These are phyloP conservation scores for Plantago lanceolata DNA, from an alignment of 305 asterid species.

Conservation along the genomic window DNA sequence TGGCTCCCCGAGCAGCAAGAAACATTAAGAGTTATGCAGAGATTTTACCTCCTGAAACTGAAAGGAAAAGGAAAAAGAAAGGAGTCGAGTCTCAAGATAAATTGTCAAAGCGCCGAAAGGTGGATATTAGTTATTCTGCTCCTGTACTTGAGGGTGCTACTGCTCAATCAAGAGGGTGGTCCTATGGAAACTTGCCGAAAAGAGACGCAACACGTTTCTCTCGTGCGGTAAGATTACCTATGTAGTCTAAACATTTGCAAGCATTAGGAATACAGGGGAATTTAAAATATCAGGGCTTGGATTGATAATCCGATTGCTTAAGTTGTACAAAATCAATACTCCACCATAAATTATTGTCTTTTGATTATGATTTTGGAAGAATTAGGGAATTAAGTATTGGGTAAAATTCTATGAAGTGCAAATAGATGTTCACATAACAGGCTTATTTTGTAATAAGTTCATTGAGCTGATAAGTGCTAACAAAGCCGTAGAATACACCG, in stretches of 20 bases:
- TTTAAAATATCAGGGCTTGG: background rate
- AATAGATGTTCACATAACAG: too few relatives aligned
- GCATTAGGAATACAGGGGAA: background rate
- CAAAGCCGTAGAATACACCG: too few relatives aligned
- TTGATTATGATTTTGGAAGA: too few relatives aligned
- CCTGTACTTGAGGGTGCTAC: conserved; percentile 94
- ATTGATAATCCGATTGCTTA: background rate
- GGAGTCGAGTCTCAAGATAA: conserved; percentile 79
- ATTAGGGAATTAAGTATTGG: too few relatives aligned
- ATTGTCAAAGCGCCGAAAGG: conserved; percentile 76
- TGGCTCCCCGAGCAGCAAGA: conserved; percentile 99
- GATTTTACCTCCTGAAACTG: conserved; percentile 67
- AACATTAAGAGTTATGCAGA: conserved; percentile 90
- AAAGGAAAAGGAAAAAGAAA: conserved; percentile 73
- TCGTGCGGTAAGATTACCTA: conserved; percentile 64
- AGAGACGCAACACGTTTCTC: conserved; percentile 94
- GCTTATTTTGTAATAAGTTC: too few relatives aligned
- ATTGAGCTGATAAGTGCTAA: too few relatives aligned
- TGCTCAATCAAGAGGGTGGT: conserved; percentile 97
- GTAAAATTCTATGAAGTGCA: too few relatives aligned
- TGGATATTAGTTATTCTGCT: conserved; percentile 55
- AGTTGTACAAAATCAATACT: too few relatives aligned
- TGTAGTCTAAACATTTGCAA: conserved; percentile 10
- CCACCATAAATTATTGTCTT: too few relatives aligned
- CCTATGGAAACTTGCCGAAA: conserved; percentile 88